Base-by-base conservation (phyloP, 2,329 filamentous ascomycete species). In the Botryotinia calthae region DNA sequence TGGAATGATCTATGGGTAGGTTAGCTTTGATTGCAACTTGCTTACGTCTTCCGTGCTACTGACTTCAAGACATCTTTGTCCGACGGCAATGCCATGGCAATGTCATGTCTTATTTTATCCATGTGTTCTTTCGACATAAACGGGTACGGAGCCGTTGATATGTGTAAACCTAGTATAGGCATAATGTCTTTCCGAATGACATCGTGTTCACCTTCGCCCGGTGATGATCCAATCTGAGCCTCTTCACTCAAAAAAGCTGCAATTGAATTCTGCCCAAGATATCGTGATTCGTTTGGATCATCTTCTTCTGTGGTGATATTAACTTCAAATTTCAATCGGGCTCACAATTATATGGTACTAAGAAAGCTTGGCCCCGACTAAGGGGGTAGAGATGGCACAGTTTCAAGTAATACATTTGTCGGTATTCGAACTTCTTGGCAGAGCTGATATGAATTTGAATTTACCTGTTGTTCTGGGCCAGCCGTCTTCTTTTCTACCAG, bases 51-150 rank as follows among this genome's bases (percentile, higher is more conserved):
- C 22, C 28, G 31, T 40, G 44, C 28, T 16, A 82, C 87, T 76
- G 80, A 90, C 89, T 90, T 90, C 84, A 91, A 87, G 20, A 91
- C 88, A 79, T 91, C 89, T 51, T 89, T 82, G 76, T 91, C 89
- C 0, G 89, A 89, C 2, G 89, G 89, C 31, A 91, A 82, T 78
- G 90, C 88, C 10, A 85, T 83, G 2, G 86, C 86, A 65, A 91
- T 90, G 74, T 91, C 89, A 40, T 85, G 82, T 0, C 88, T 88
- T 74, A 91, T 81, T 70, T 84, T 84, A 75, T 90, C 87, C 56
- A 91, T 84, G 74, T 91, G 88, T 46, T 86, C 84, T 28, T 86
- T 84, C 12, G 89, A 91, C 89, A 91, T 91, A 77, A 91, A 84
- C 40, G 89, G 89, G 77, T 90, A 91, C 3, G 89, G 88, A 44